phyloP scores from a whole-genome alignment of 2,329 filamentous ascomycete genomes.

The Calonectria naviculata region DNA sequence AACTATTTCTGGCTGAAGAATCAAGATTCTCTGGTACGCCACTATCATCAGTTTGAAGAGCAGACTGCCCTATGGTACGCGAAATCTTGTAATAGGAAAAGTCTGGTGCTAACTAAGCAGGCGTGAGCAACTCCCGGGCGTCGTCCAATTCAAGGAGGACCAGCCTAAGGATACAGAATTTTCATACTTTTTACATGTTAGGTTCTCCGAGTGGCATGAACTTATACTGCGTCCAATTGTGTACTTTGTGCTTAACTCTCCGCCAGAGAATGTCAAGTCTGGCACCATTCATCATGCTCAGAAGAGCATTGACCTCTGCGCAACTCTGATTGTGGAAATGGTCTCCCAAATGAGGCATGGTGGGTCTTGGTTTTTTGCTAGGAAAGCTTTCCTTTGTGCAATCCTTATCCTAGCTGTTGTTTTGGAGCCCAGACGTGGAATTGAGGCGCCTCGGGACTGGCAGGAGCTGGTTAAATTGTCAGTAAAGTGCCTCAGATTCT shows the following conservation, averaged over 20 bases:
- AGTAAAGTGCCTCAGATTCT: not conserved
- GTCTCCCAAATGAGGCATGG: constrained; percentile 15
- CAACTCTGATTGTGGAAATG: not conserved
- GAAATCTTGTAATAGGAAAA: not conserved
- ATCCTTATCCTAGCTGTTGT: constrained; percentile 14
- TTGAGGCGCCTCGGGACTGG: constrained; percentile 13
- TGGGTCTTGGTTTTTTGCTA: constrained; percentile 18
- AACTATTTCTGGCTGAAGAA: constrained; percentile 21
- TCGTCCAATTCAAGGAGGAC: constrained; percentile 15
- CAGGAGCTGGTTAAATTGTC: not conserved
- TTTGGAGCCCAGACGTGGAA: not conserved
- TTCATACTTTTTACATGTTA: constrained; percentile 14
- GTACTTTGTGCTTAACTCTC: constrained; percentile 19
- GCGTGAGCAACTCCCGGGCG: constrained; percentile 14
- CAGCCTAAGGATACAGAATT: constrained; percentile 15
- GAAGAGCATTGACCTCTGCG: constrained; percentile 16
- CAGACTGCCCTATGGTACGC: constrained; percentile 19
- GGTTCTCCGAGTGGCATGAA: constrained; percentile 22
- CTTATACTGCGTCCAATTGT: constrained; percentile 21
- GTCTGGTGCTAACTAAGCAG: not conserved
- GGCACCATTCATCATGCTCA: constrained; percentile 11
- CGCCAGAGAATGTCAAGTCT: not conserved
- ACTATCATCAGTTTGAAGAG: constrained; percentile 22
- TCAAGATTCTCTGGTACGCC: constrained; percentile 9
- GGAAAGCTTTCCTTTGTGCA: constrained; percentile 15